Conservation (phyloP, 2,329 filamentous ascomycete species). For the Thielaviopsis ethacetica region DNA sequence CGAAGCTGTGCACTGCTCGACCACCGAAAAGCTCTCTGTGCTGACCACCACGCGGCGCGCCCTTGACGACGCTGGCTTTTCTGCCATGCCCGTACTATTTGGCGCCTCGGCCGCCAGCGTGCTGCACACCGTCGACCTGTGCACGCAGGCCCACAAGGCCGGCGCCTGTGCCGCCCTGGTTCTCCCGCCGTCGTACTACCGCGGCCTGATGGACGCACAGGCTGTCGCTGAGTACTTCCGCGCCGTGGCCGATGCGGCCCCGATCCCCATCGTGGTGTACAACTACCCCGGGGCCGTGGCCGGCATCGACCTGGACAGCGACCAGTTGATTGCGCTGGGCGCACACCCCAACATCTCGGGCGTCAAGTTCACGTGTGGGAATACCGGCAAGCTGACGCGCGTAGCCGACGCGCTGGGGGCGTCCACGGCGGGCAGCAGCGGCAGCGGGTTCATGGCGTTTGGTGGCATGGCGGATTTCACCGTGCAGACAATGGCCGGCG, state of each 20-base stretch:
- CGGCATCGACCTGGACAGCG: constrained; percentile 80
- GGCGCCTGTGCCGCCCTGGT: constrained; percentile 70
- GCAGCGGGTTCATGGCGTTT: constrained; percentile 65
- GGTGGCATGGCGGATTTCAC: constrained; percentile 82
- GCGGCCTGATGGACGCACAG: constrained; percentile 56
- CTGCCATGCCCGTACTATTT: constrained; percentile 61
- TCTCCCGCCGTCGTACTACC: constrained; percentile 73
- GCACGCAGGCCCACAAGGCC: constrained; percentile 45
- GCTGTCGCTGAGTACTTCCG: constrained; percentile 59
- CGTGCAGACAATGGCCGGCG: constrained; percentile 61
- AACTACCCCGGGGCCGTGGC: constrained; percentile 82
- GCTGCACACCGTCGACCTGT: constrained; percentile 60
- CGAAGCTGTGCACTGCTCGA: constrained; percentile 71
- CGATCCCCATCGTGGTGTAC: constrained; percentile 70
- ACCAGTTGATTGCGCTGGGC: constrained; percentile 65
- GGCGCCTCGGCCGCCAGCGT: constrained; percentile 72
- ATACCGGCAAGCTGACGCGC: constrained; percentile 75
- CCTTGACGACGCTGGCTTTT: constrained; percentile 64
- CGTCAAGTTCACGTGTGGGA: constrained; percentile 84
- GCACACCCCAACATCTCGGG: constrained; percentile 72
- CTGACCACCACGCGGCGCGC: constrained; percentile 67
- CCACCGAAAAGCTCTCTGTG: constrained; percentile 58
- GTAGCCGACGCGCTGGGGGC: constrained; percentile 59
- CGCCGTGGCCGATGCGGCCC: constrained; percentile 57
- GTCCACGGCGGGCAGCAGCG: constrained; percentile 42